Conservation (phyloP, 371 early-diverging fungal species). For the Coemansia sp. region DNA sequence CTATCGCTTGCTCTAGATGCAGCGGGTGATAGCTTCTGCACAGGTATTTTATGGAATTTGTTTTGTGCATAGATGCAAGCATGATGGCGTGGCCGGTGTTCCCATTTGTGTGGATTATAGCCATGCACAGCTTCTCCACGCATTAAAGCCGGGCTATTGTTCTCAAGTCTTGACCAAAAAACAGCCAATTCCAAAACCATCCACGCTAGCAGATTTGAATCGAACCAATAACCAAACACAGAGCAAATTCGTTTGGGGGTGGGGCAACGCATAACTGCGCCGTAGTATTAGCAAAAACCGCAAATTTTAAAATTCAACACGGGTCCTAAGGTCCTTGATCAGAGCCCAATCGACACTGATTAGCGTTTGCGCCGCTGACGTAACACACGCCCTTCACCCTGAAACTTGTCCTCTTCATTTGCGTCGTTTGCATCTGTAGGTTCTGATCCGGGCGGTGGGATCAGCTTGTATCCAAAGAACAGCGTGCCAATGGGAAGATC, state of each 20-base stretch:
- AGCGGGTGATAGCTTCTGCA: neutral
- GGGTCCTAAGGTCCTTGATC: too few species aligned
- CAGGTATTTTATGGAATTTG: neutral
- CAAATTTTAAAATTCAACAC: too few species aligned
- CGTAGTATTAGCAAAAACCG: too few species aligned
- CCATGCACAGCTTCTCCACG: neutral
- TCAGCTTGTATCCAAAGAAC: conserved; percentile 80
- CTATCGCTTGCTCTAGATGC: neutral
- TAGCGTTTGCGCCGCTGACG: conserved; percentile 46
- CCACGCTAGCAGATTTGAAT: neutral
- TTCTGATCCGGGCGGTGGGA: conserved; percentile 43
- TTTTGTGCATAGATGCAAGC: neutral
- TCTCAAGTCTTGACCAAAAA: too few species aligned
- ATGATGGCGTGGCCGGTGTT: neutral
- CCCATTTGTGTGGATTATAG: neutral
- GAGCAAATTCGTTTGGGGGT: neutral
- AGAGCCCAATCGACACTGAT: neutral
- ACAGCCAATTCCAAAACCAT: too few species aligned
- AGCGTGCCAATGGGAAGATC: conserved; percentile 85
- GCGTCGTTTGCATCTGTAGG: neutral
- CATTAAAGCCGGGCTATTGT: too few species aligned
- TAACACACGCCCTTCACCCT: conserved; percentile 40
- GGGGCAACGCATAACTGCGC: too few species aligned
- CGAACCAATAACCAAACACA: neutral
- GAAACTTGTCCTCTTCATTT: conserved; percentile 15